A percentile compares a stretch with the other conserved stretches of the same genome.
Conservation (phyloP, 495 filamentous ascomycete species). For the Trichoderma reesei region DNA sequence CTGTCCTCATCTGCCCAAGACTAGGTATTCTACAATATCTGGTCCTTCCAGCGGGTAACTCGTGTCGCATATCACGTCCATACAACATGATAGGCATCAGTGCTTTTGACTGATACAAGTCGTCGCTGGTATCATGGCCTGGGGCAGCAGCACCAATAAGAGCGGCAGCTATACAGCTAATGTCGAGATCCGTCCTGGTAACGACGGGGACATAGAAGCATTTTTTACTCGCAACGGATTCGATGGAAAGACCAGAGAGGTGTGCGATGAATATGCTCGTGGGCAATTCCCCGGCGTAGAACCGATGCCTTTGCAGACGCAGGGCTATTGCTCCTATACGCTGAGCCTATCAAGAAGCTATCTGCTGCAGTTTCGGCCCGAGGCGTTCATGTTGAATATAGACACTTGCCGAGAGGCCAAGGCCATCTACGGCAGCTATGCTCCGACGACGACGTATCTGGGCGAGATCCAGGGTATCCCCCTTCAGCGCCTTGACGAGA, state of each 20-base stretch:
- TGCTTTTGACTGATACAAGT: background rate
- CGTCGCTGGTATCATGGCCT: background rate
- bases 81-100: background rate
- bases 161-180: background rate
- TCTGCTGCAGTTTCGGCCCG: conserved; percentile 44
- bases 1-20: background rate
- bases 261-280: background rate
- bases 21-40: background rate
- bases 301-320: conserved; percentile 13
- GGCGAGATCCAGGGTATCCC: background rate
- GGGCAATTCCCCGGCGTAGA: background rate
- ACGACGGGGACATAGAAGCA: background rate
- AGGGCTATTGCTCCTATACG: conserved; percentile 47
- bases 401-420: conserved; percentile 28
- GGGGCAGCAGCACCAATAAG: background rate
- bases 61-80: background rate
- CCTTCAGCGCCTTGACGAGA: background rate
- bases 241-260: background rate
- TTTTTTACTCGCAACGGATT: conserved; percentile 9
- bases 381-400: conserved; percentile 31
- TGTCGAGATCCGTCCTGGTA: background rate
- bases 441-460: conserved; percentile 25
- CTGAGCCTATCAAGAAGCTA: conserved; percentile 26
- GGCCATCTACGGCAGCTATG: conserved; percentile 28
- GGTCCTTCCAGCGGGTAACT: background rate